Percentiles rank a stretch among this genome's conserved stretches.
Evolutionary conservation across 2,329 filamentous ascomycete genomes (phyloP).

Genomic region (Fusarium agapanthi): DNA sequence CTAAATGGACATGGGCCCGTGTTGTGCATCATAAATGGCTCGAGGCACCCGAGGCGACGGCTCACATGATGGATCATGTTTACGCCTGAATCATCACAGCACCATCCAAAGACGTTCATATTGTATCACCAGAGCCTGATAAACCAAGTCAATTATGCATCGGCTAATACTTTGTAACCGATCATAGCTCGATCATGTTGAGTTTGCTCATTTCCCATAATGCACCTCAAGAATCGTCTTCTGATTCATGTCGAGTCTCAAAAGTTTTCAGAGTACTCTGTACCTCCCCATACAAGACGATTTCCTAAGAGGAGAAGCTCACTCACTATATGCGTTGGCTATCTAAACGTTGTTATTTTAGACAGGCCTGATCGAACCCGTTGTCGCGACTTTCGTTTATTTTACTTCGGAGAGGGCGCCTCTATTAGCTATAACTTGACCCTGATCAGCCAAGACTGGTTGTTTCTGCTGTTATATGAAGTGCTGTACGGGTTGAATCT

Average conservation of each 20-base stretch:
- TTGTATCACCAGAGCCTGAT: background rate
- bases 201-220: background rate
- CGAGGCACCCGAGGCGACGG: slow-evolving; percentile 22
- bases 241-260: background rate
- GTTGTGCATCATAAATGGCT: slow-evolving; percentile 23
- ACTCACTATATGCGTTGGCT: background rate
- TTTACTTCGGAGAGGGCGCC: background rate
- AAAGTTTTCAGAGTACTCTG: background rate
- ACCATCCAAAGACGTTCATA: background rate
- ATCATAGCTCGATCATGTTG: background rate
- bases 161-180: background rate
- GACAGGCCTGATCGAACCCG: background rate
- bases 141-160: background rate
- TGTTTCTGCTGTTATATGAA: background rate
- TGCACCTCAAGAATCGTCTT: background rate
- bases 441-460: slow-evolving; percentile 5
- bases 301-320: background rate
- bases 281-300: background rate
- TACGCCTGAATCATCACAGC: slow-evolving; percentile 28
- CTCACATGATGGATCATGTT: slow-evolving; percentile 40
- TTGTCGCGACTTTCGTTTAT: background rate
- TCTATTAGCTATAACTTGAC: background rate
- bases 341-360: background rate
- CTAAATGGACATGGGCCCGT: background rate
- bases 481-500: slow-evolving; percentile 10